Percentiles rank a stretch among this genome's conserved stretches.
Conservation (phyloP, 1,139 yeast genomes). For the Petasospora fabianii region DNA sequence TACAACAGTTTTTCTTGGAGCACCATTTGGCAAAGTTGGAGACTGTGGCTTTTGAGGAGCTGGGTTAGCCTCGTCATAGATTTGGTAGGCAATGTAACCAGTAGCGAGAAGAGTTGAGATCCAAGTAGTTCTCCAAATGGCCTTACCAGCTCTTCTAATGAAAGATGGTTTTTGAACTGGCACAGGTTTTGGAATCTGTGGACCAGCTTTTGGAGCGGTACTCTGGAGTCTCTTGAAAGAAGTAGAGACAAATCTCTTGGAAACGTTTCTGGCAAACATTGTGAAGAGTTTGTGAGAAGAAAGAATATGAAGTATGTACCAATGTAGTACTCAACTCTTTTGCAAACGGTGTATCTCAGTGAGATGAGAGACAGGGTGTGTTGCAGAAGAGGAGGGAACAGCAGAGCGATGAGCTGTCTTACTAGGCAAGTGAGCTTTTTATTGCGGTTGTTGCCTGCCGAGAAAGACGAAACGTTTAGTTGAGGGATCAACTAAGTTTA, state of each 20-base stretch:
- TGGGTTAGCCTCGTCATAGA: slow-evolving; percentile 62
- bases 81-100: slow-evolving; percentile 51
- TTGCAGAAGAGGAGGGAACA: too few species aligned
- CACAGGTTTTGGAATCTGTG: slow-evolving; percentile 10
- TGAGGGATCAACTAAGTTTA: too few species aligned
- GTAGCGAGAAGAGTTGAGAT: slow-evolving; percentile 38
- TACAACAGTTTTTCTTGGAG: slow-evolving; percentile 82
- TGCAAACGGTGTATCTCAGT: too few species aligned
- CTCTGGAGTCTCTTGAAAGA: slow-evolving; percentile 14
- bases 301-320: too few species aligned
- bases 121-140: slow-evolving; percentile 34
- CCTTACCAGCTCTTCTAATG: slow-evolving; percentile 29
- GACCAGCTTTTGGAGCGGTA: slow-evolving; percentile 9
- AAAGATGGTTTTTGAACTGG: slow-evolving; percentile 24
- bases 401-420: too few species aligned
- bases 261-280: slow-evolving; percentile 13
- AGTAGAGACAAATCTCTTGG: slow-evolving; percentile 17
- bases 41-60: slow-evolving; percentile 55
- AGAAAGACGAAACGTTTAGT: too few species aligned
- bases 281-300: too few species aligned
- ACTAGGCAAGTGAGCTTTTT: too few species aligned
- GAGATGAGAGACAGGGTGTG: too few species aligned
- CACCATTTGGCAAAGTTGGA: slow-evolving; percentile 59
- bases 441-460: too few species aligned
- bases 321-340: too few species aligned